These are phyloP conservation scores for Cutaneotrichosporon sp. DNA, from an alignment of 1,284 basidiomycete genomes.

Conservation along the genomic window DNA sequence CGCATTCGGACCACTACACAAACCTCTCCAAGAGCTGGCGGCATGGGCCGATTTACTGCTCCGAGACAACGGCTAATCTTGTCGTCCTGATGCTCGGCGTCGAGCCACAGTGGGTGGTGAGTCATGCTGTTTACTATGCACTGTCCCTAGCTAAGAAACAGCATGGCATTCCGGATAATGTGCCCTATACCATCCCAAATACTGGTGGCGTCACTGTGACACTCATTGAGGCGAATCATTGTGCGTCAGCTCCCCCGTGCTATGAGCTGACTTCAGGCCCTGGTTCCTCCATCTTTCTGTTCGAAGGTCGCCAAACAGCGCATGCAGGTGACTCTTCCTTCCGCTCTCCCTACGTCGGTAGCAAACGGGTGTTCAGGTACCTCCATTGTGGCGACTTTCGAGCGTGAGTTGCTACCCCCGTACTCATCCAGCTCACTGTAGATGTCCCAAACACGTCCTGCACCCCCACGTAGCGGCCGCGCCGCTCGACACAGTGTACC, in stretches of 20 bases:
- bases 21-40: conserved; percentile 82
- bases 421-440: conserved; percentile 16
- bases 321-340: conserved; percentile 75
- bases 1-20: conserved; percentile 92
- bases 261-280: conserved; percentile 56
- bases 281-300: conserved; percentile 88
- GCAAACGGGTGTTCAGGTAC: conserved; percentile 70
- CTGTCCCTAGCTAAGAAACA: conserved; percentile 11
- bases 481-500: conserved; percentile 77
- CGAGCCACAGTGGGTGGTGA: conserved; percentile 76
- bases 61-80: conserved; percentile 81
- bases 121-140: conserved; percentile 51
- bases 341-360: conserved; percentile 66
- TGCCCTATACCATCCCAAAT: conserved; percentile 66
- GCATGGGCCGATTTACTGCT: conserved; percentile 91
- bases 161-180: conserved; percentile 67
- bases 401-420: conserved; percentile 52
- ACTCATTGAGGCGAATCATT: conserved; percentile 95
- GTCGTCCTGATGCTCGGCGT: conserved; percentile 86
- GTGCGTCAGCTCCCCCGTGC: conserved; percentile 48
- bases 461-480: conserved; percentile 77
- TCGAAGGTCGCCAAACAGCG: conserved; percentile 83
- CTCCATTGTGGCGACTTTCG: conserved; percentile 95
- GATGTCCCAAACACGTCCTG: conserved; percentile 68
- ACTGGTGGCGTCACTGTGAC: conserved; percentile 85